Base-by-base conservation (phyloP, 108 stramenopile species). In the Cyclostephanos tholiformis region DNA sequence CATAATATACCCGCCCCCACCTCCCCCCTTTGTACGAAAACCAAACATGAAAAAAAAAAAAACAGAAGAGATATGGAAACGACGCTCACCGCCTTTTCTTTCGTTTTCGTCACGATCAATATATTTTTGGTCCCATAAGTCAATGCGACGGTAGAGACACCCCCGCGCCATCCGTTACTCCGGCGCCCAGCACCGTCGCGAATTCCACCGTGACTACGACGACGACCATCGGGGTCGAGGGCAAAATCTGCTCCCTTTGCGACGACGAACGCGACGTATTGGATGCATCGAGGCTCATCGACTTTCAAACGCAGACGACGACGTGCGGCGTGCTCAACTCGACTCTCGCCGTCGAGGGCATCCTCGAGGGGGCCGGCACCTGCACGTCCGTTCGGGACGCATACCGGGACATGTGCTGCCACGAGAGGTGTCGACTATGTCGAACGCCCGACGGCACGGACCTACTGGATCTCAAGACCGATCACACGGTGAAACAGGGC, bases 131-230 rank as follows among this genome's bases (percentile, higher is more conserved):
- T 8, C 26, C 56, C 25, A 6, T 6, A 4, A 58, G 57, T 30
- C 48, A 19, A 35, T 76, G 75, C 41, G 75, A 76, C 56, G 75
- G 75, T 11, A 60, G 75, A 25, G 62, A 63, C 19, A 76, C 67
- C 23, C 36, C 60, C 11, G 62, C 75, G 39, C 75, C 75, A 5
- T 61, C 75, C 11, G 58, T 67, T n/a, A 48, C 44, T 19, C 49
- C 67, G n/a, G 67, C 67, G 4, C 75, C 67, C 35, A 72, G 43
- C 59, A 16, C 25, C 49, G 53, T 13, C 26, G 20, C 16, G 6
- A 12, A 41, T n/a, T 9, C 14, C 36, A 9, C 38, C 20, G 62
- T 5, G 17, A 16, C 23, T 12, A 30, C 44, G 12, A 27, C 44
- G 64, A 14, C 10, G n/a, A n/a, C n/a, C n/a, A n/a, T n/a, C n/a